These are phyloP conservation scores for Fusarium nelsonii DNA, from an alignment of 2,329 filamentous ascomycete genomes.

Conservation along the genomic window DNA sequence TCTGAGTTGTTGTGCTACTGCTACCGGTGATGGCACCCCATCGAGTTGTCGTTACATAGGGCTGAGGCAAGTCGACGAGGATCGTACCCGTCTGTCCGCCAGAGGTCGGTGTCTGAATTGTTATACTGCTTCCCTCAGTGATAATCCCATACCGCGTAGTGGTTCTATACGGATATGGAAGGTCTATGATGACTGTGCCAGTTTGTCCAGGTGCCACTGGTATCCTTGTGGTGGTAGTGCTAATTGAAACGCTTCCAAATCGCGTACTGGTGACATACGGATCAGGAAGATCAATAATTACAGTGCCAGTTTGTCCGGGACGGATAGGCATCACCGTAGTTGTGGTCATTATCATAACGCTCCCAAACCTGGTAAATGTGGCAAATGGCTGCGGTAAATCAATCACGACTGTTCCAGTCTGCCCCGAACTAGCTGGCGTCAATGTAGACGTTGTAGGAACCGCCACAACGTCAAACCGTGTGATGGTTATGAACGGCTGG, in stretches of 20 bases:
- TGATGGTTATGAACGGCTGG: background rate
- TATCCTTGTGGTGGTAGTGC: background rate
- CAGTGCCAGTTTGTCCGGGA: slow-evolving; percentile 1
- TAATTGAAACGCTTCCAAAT: background rate
- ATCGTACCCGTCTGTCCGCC: background rate
- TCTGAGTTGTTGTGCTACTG: background rate
- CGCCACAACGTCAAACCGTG: background rate
- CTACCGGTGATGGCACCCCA: background rate
- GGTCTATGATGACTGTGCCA: background rate
- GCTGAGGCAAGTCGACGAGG: background rate
- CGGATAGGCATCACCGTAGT: background rate
- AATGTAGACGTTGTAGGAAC: background rate
- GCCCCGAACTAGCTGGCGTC: background rate
- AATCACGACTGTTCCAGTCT: slow-evolving; percentile 11
- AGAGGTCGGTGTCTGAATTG: background rate
- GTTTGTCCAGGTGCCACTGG: background rate
- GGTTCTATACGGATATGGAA: background rate
- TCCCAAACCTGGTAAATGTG: background rate
- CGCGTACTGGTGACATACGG: background rate
- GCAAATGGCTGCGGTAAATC: slow-evolving; percentile 5
- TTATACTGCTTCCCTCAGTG: background rate
- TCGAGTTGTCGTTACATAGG: background rate
- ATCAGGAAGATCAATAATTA: background rate
- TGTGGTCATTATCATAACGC: background rate
- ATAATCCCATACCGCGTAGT: background rate